Evolutionary conservation across 2,329 filamentous ascomycete species (phyloP), one percentile per base, ranked within the genome.

Genomic region (Ceratocystis eucalypticola): DNA sequence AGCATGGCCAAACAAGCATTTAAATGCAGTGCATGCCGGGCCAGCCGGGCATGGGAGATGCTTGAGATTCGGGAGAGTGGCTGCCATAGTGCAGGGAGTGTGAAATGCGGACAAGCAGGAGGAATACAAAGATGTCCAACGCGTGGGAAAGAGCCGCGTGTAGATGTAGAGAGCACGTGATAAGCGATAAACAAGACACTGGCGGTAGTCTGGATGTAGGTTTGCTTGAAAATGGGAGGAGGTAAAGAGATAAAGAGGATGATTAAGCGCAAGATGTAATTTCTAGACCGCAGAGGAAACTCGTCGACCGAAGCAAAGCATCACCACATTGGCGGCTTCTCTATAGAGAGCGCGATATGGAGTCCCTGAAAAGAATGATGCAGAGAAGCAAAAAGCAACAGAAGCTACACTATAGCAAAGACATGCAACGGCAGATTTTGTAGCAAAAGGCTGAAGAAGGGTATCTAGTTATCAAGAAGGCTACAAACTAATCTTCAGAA

Each of bases 41-140:
- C 80, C 80, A 22, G 78, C 79, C 5, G 80, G 80, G 69, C 80
- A 82, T 8, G 79, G 78, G 61, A 82, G 77, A 67, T 76, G 77
- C 70, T 80, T 81, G 69, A 82, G 77, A 61, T 67, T 65, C 30
- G 68, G 65, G 33, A 70, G 67, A 45, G 70, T 68, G 67, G 55
- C 55, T 20, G 55, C 55, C 55, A 59, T 59, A 5, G 55, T 15
- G 28, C 15, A 37, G 55, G 1, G 10, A 41, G 3, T 1, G 28
- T n/a, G 17, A 28, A 15, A 48, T 25, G 7, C 5, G 3, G 25
- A 37, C 30, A 30, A 7, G 12, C 15, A 37, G 28, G 20, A 45
- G 5, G 44, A 28, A 53, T 25, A 41, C 41, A 62, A 41, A 41
- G 44, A 20, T 33, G 25, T 37, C 15, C 33, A 15, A 62, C 59